Conservation (phyloP, 2,329 filamentous ascomycete species). For the Colletotrichum agaves region DNA sequence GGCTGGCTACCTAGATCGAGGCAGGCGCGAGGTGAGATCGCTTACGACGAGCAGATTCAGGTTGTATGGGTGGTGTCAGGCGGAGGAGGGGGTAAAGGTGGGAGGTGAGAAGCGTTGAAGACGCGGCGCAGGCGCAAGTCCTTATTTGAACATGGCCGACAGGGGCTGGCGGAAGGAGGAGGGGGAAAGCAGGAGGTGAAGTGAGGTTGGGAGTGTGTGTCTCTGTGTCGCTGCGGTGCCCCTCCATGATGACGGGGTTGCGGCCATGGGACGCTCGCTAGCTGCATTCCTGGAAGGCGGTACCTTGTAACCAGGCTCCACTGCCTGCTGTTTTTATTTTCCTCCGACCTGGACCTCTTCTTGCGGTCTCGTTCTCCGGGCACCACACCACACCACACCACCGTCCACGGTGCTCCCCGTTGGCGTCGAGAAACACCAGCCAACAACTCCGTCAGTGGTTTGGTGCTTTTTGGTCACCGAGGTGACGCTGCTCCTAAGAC, state of each 20-base stretch:
- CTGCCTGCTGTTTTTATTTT: conserved; percentile 5
- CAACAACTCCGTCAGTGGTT: conserved; percentile 22
- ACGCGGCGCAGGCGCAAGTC: conserved; percentile 33
- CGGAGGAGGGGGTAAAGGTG: conserved; percentile 18
- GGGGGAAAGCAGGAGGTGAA: neutral
- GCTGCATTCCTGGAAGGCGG: conserved; percentile 13
- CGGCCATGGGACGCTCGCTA: neutral
- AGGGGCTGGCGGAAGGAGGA: neutral
- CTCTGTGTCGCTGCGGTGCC: conserved; percentile 12
- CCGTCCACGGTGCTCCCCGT: conserved; percentile 19
- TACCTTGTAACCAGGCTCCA: conserved; percentile 22
- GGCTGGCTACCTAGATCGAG: conserved; percentile 1
- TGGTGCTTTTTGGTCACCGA: conserved; percentile 27
- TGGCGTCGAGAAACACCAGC: conserved; percentile 14
- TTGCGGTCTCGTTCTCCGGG: neutral
- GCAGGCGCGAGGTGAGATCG: conserved; percentile 1
- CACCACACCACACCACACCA: neutral
- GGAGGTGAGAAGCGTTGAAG: conserved; percentile 35
- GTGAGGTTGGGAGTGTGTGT: neutral
- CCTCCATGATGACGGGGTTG: conserved; percentile 36
- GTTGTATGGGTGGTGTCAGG: conserved; percentile 28
- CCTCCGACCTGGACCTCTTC: neutral
- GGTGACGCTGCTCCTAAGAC: conserved; percentile 27
- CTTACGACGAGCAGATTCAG: neutral
- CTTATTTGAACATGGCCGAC: conserved; percentile 37